A percentile compares a stretch with the other conserved stretches of the same genome.
phyloP scores from a whole-genome alignment of 2,329 filamentous ascomycete genomes.

The Aspergillus calidoustus region DNA sequence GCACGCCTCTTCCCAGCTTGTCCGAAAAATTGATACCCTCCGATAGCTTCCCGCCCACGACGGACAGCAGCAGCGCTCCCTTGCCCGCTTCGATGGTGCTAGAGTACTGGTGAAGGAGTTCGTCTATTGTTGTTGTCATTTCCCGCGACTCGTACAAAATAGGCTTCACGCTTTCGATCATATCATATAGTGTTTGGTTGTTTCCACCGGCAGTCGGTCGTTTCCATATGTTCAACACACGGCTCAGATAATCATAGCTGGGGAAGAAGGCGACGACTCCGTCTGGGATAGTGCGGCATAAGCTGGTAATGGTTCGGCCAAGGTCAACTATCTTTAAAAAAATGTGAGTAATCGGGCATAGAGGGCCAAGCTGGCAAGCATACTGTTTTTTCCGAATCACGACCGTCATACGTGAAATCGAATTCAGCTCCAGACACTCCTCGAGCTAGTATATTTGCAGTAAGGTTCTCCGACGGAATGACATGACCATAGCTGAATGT shows the following conservation, averaged over 20 bases:
- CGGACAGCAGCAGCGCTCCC: conserved; percentile 83
- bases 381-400: conserved; percentile 69
- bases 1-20: conserved; percentile 80
- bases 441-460: conserved; percentile 71
- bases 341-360: conserved; percentile 12
- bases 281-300: conserved; percentile 77
- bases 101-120: conserved; percentile 74
- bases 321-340: conserved; percentile 65
- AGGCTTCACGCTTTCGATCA: conserved; percentile 39
- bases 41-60: conserved; percentile 92
- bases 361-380: conserved; percentile 11
- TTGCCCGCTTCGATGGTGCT: conserved; percentile 64
- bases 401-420: conserved; percentile 85
- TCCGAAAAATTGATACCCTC: conserved; percentile 99
- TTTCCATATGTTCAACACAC: conserved; percentile 70
- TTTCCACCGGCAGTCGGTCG: conserved; percentile 35
- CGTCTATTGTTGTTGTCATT: conserved; percentile 58
- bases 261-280: conserved; percentile 95
- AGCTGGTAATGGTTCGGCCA: conserved; percentile 71
- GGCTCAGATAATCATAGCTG: conserved; percentile 86
- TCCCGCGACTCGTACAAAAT: conserved; percentile 62
- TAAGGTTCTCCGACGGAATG: conserved; percentile 79
- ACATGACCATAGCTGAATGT: conserved; percentile 95
- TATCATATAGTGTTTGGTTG: conserved; percentile 33
- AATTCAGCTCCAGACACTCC: conserved; percentile 61